Percentiles rank a stretch among this genome's conserved stretches.
phyloP scores from a whole-genome alignment of 225 moss, liverwort and hornwort species.

The Antitrichia curtipendula region DNA sequence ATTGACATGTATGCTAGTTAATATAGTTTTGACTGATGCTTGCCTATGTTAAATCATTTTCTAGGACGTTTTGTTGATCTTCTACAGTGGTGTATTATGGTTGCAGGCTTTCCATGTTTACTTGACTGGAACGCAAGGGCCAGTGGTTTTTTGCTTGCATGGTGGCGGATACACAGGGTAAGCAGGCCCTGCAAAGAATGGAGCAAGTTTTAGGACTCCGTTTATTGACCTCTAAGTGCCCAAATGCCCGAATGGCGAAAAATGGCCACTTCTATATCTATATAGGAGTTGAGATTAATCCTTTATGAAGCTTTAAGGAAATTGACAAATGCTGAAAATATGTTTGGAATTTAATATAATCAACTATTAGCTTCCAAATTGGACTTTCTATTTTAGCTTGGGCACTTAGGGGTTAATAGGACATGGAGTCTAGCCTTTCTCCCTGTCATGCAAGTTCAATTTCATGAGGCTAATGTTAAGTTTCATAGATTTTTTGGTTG shows the following conservation, averaged over 20 bases:
- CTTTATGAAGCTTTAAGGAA: not conserved
- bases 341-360: not conserved
- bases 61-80: not conserved
- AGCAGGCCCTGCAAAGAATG: not conserved
- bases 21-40: not conserved
- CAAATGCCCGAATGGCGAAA: not conserved
- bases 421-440: not conserved
- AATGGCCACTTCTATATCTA: not conserved
- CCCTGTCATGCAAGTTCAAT: not conserved
- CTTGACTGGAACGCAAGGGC: slow-evolving; percentile 83
- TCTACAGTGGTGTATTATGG: not conserved
- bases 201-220: not conserved
- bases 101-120: slow-evolving; percentile 81
- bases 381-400: not conserved
- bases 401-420: not conserved
- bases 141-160: slow-evolving; percentile 95
- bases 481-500: not conserved
- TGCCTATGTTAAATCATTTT: not conserved
- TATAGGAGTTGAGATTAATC: not conserved
- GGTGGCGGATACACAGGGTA: slow-evolving; percentile 98
- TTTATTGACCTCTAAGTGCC: not conserved
- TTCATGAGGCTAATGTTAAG: not conserved
- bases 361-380: not conserved
- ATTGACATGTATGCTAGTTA: not conserved
- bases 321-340: not conserved